A percentile compares a stretch with the other conserved stretches of the same genome.
Evolutionary conservation across 2,329 filamentous ascomycete genomes (phyloP).

Genomic region (Paecilomyces variotii): DNA sequence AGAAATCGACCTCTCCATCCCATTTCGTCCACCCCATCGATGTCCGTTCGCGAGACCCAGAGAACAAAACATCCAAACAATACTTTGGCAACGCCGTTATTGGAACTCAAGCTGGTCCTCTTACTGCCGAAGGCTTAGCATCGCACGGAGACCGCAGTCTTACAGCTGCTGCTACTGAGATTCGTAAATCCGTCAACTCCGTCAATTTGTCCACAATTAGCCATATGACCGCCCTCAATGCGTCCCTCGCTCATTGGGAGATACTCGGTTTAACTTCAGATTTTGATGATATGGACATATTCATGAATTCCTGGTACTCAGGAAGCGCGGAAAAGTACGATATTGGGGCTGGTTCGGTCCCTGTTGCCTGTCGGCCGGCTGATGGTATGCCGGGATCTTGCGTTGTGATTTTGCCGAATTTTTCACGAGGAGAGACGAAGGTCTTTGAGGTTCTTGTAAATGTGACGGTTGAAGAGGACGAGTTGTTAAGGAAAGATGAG

Average conservation of each 20-base stretch:
- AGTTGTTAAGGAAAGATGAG: background rate
- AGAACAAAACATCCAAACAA: conserved; percentile 8
- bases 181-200: conserved; percentile 13
- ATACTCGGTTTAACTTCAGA: conserved; percentile 7
- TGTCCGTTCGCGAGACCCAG: conserved; percentile 13
- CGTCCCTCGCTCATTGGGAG: conserved; percentile 9
- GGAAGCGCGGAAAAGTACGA: conserved; percentile 13
- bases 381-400: background rate
- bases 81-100: conserved; percentile 18
- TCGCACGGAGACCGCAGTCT: conserved; percentile 7
- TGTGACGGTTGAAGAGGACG: background rate
- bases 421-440: background rate
- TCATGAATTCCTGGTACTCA: conserved; percentile 17
- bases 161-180: conserved; percentile 9
- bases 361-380: background rate
- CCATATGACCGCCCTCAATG: conserved; percentile 8
- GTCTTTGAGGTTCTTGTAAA: background rate
- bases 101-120: conserved; percentile 9
- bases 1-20: conserved; percentile 5
- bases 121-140: conserved; percentile 4
- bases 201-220: conserved; percentile 8
- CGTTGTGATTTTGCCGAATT: background rate
- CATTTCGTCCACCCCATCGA: conserved; percentile 14
- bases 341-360: conserved; percentile 8
- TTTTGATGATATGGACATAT: conserved; percentile 13